Evolutionary conservation across 108 stramenopile species (phyloP).

Genomic region (Fragilariopsis cylindrus): DNA sequence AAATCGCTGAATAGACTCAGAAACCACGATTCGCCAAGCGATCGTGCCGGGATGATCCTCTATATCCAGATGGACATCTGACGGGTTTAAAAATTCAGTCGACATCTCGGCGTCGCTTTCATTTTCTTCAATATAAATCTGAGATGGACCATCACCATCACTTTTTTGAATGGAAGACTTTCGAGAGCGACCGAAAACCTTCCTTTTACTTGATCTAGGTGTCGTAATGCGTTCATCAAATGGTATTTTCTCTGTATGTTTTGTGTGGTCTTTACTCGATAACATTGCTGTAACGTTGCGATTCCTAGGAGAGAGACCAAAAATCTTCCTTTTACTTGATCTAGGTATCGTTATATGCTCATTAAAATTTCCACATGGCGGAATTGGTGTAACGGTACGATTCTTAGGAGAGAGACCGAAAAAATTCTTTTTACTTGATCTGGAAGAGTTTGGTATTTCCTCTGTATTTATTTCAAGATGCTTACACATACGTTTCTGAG

Average conservation of each 20-base stretch:
- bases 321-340: too few relatives aligned
- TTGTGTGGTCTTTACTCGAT: too few relatives aligned
- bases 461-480: constrained; percentile 1
- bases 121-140: neutral
- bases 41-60: constrained; percentile 16
- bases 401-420: neutral
- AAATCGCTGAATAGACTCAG: constrained; percentile 11
- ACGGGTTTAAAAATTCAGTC: constrained; percentile 6
- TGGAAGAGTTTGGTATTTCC: neutral
- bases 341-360: too few relatives aligned
- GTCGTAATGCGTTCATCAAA: too few relatives aligned
- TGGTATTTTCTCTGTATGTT: too few relatives aligned
- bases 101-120: neutral
- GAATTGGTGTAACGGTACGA: too few relatives aligned
- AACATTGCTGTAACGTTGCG: too few relatives aligned
- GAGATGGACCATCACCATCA: too few relatives aligned
- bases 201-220: too few relatives aligned
- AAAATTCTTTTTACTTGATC: neutral
- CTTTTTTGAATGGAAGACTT: neutral
- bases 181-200: constrained; percentile 1
- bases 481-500: too few relatives aligned
- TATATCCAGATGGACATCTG: constrained; percentile 15
- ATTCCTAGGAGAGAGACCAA: too few relatives aligned
- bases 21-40: constrained; percentile 4
- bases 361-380: too few relatives aligned